phyloP scores from a whole-genome alignment of 2,329 filamentous ascomycete species.

The Neocatenulostroma microsporum region DNA sequence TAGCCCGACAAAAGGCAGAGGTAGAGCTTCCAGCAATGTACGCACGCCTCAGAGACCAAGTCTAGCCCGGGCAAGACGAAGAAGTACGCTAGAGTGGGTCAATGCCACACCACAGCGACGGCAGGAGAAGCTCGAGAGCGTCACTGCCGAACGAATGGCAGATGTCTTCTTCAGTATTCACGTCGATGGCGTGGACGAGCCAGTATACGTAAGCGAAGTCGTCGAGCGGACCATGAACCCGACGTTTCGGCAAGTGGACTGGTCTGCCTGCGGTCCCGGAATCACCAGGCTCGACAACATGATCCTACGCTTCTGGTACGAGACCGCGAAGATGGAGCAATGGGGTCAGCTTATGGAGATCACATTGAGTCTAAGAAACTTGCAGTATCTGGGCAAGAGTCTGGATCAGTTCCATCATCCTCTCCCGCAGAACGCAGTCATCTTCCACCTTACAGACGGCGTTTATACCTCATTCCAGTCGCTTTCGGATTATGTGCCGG shows the following conservation, averaged over 20 bases:
- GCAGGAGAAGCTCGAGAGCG: constrained; percentile 68
- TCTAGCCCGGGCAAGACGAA: constrained; percentile 36
- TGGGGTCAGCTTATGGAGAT: constrained; percentile 65
- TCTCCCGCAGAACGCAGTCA: constrained; percentile 70
- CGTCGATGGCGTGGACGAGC: constrained; percentile 54
- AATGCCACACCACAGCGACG: constrained; percentile 52
- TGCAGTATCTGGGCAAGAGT: constrained; percentile 69
- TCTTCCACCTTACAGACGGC: constrained; percentile 81
- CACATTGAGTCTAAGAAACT: constrained; percentile 58
- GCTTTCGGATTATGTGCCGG: constrained; percentile 17
- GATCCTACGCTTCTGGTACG: constrained; percentile 67
- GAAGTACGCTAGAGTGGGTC: constrained; percentile 57
- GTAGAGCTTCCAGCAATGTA: constrained; percentile 13
- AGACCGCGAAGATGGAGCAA: constrained; percentile 42
- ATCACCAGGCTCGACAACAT: constrained; percentile 60
- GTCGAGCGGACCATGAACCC: constrained; percentile 79
- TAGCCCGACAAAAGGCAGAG: constrained; percentile 21
- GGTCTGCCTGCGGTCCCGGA: constrained; percentile 54
- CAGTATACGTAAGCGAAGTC: constrained; percentile 85
- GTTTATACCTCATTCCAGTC: constrained; percentile 53
- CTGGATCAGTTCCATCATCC: constrained; percentile 59
- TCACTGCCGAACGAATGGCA: constrained; percentile 64
- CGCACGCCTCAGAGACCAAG: constrained; percentile 28
- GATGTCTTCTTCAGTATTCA: constrained; percentile 87
- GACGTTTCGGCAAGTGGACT: constrained; percentile 77